Evolutionary conservation across 2,329 filamentous ascomycete species (phyloP).

Genomic region (Arthrobotrys sinensis): DNA sequence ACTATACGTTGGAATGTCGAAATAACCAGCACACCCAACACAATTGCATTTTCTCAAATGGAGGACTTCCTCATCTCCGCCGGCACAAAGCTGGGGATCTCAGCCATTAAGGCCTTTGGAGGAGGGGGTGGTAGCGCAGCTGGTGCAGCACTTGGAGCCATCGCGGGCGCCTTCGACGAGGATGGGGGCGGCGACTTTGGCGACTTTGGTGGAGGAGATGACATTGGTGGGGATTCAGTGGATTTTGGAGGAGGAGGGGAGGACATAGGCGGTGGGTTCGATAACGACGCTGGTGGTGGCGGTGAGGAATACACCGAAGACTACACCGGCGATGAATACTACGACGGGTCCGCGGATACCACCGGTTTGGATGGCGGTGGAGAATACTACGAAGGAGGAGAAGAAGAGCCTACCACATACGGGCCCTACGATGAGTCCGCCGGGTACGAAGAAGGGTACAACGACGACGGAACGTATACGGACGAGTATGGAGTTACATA

Average conservation of each 20-base stretch:
- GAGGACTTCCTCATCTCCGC: conserved; percentile 41
- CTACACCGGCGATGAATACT: conserved; percentile 29
- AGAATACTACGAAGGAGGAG: conserved; percentile 22
- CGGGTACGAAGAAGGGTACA: conserved; percentile 8
- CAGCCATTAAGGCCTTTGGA: conserved; percentile 44
- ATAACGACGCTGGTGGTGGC: conserved; percentile 1
- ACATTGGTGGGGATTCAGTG: conserved; percentile 3
- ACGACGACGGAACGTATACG: conserved; percentile 23
- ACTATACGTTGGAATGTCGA: conserved; percentile 10
- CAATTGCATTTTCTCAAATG: conserved; percentile 15
- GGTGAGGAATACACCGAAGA: conserved; percentile 27
- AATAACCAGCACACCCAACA: conserved; percentile 9
- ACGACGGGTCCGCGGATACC: conserved; percentile 23
- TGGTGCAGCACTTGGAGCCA: conserved; percentile 20
- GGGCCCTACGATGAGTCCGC: conserved; percentile 27
- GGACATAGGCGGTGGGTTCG: neutral
- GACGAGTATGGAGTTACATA: conserved; percentile 44
- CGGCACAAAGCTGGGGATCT: conserved; percentile 43
- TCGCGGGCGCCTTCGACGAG: conserved; percentile 45
- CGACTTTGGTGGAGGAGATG: conserved; percentile 16
- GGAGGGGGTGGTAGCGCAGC: conserved; percentile 20
- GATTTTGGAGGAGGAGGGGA: neutral
- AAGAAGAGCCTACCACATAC: conserved; percentile 10
- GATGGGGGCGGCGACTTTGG: conserved; percentile 30
- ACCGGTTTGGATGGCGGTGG: neutral